These are phyloP conservation scores for Leptographium radiaticola DNA, from an alignment of 2,329 filamentous ascomycete species.

Conservation along the genomic window DNA sequence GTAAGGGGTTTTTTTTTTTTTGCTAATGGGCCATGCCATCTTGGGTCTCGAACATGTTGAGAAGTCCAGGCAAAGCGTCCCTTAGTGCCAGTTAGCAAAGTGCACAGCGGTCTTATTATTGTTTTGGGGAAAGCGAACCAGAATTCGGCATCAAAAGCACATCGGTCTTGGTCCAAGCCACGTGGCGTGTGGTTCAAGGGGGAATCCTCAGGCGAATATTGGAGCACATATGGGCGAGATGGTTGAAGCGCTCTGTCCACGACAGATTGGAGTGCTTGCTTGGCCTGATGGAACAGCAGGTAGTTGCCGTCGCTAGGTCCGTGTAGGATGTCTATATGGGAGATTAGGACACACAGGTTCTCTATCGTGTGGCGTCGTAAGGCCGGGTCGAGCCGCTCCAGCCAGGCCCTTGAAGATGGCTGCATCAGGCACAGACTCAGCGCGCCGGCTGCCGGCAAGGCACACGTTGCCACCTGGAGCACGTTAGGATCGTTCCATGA, in stretches of 20 bases:
- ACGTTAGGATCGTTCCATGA: background rate
- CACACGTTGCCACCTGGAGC: constrained; percentile 1
- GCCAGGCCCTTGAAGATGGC: background rate
- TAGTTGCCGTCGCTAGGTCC: constrained; percentile 6
- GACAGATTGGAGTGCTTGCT: background rate
- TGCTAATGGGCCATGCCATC: background rate
- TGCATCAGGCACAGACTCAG: constrained; percentile 3
- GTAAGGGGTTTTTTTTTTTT: background rate
- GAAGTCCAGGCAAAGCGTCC: background rate
- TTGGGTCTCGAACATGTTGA: background rate
- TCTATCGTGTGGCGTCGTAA: background rate
- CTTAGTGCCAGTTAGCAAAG: background rate
- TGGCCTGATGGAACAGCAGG: constrained; percentile 5
- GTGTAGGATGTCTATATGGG: constrained; percentile 5
- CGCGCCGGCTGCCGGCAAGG: constrained; percentile 3
- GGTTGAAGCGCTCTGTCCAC: background rate
- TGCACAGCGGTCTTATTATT: background rate
- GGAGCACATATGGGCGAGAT: background rate
- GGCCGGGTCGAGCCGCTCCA: background rate
- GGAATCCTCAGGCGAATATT: background rate
- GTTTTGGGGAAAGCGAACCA: background rate
- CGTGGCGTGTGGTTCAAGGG: background rate
- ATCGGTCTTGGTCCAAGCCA: background rate
- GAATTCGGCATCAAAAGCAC: background rate
- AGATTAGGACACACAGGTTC: constrained; percentile 3